A percentile compares a stretch with the other conserved stretches of the same genome.
Evolutionary conservation across 768 basidiomycete genomes (phyloP).

Genomic region (Tremella mesenterica): DNA sequence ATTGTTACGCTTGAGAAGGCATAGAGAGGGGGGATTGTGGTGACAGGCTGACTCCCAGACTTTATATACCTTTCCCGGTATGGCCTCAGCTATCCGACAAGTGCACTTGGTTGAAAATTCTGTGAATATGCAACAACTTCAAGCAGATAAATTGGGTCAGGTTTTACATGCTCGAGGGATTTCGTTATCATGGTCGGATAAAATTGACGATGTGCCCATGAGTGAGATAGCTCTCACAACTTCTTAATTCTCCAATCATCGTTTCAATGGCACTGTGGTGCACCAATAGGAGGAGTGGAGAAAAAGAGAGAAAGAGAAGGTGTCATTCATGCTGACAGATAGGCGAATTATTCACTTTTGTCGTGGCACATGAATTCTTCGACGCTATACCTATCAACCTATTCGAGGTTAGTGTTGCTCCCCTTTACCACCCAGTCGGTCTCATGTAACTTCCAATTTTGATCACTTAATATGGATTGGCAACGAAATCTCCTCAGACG

Average conservation of each 20-base stretch:
- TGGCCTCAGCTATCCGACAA: conserved; percentile 42
- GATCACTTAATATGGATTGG: too few species aligned
- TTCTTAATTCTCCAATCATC: not conserved
- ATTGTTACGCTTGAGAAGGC: too few species aligned
- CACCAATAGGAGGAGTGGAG: not conserved
- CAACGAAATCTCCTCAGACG: too few species aligned
- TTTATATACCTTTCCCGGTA: conserved; percentile 28
- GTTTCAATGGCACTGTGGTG: conserved; percentile 35
- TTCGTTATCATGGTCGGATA: conserved; percentile 61
- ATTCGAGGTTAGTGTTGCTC: conserved; percentile 58
- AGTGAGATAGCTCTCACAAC: conserved; percentile 24
- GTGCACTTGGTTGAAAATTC: conserved; percentile 80
- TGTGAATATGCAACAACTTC: conserved; percentile 56
- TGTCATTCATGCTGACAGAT: not conserved
- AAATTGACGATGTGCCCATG: conserved; percentile 58
- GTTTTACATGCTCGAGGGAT: conserved; percentile 21
- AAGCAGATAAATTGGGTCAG: conserved; percentile 51
- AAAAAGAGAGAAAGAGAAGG: not conserved
- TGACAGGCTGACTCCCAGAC: conserved; percentile 22
- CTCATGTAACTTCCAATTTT: too few species aligned
- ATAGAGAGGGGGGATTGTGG: not conserved
- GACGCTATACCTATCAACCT: conserved; percentile 90
- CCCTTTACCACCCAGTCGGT: not conserved
- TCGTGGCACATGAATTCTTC: conserved; percentile 95
- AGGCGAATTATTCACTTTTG: conserved; percentile 60